Base-by-base conservation (phyloP, 1,139 yeast species). In the Pichiaceae sp. region DNA sequence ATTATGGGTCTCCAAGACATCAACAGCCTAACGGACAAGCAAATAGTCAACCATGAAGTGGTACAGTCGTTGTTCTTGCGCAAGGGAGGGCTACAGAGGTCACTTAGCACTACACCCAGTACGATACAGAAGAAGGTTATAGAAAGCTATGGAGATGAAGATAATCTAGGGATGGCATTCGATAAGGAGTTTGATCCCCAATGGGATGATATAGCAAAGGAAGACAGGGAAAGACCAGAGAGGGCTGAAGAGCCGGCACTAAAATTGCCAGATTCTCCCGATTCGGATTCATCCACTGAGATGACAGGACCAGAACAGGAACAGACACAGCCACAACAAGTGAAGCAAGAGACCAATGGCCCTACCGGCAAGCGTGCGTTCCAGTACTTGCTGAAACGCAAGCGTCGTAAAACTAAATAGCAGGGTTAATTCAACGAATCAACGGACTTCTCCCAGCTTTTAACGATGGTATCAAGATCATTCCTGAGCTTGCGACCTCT, bases 11-110 rank as follows among this genome's bases (percentile, higher is more conserved):
- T 16, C n/a, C 23, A 12, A 3, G 18, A 26, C 4, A 23, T 11
- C 9, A 43, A 42, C 11, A 40, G 39, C 30, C 33, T 48, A 11
- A 39, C 37, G 2, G 49, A 46, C 19, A 33, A 37, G 6, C 43
- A 45, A 14, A 45, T 48, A 15, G 34, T 42, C 17, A 32, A 32
- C 16, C 29, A 32, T 33, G 23, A 33, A 19, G 20, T 17, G 3
- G 30, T 36, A 6, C 16, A 29, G 6, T 23, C 30, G 17, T 7
- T 38, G 23, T 35, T 38, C 26, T 28, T 35, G 3, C 21, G 21
- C 7, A 31, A 31, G 6, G 30, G 35, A 12, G 36, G 39, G 7
- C 29, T 36, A 15, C 8, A 23, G 20, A 23, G 14, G 19, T 36
- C 39, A 17, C 17, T 36, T 4, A n/a, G 21, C 9, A 34, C 26